A percentile compares a stretch with the other conserved stretches of the same genome.
Conservation (phyloP, 139 green algal species). For the Chlamydomonas urium region DNA sequence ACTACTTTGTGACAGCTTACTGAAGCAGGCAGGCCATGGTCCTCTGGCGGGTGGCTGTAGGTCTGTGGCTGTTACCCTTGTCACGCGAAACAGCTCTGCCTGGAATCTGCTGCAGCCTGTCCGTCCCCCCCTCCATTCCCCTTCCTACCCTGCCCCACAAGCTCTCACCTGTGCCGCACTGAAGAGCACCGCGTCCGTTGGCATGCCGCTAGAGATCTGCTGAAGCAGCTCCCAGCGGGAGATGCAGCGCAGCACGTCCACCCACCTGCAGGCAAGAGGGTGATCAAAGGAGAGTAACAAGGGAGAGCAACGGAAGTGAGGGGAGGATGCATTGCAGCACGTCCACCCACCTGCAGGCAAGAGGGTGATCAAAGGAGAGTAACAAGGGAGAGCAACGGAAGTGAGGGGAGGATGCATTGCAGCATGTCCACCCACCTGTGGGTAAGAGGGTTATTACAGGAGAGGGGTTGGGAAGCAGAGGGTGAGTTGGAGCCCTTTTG, state of each 20-base stretch:
- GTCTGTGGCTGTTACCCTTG: too few relatives aligned
- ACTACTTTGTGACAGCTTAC: too few relatives aligned
- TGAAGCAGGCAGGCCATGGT: too few relatives aligned
- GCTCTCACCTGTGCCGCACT: constrained; percentile 21
- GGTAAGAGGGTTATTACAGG: background rate
- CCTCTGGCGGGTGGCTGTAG: too few relatives aligned
- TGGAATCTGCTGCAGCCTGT: too few relatives aligned
- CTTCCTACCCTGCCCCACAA: too few relatives aligned
- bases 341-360: constrained; percentile 68
- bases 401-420: constrained; percentile 46
- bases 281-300: background rate
- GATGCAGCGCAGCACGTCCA: constrained; percentile 88
- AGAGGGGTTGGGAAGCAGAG: background rate
- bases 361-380: background rate
- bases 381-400: background rate
- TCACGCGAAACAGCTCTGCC: too few relatives aligned
- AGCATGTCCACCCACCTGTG: constrained; percentile 83
- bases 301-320: background rate
- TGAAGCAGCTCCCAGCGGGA: constrained; percentile 91
- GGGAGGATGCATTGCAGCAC: constrained; percentile 70
- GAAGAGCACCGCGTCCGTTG: constrained; percentile 84
- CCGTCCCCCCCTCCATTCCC: background rate
- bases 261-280: constrained; percentile 52
- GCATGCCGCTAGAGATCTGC: constrained; percentile 76
- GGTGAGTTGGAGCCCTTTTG: background rate